Percentiles rank a stretch among this genome's conserved stretches.
Conservation (phyloP, 768 basidiomycete species). For the Termitomyces heimii region DNA sequence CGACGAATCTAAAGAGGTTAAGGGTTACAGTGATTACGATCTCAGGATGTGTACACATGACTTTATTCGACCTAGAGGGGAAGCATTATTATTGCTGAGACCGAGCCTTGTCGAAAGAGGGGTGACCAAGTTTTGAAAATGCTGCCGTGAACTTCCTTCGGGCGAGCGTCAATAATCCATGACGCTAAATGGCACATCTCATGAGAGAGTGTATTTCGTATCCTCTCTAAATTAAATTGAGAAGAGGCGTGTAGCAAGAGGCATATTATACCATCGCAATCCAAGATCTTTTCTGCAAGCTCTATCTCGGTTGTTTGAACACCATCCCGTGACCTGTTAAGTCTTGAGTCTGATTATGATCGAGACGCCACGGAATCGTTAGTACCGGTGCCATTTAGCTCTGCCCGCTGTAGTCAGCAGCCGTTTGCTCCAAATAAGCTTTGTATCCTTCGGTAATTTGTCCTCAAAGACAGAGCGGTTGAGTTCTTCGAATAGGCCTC, state of each 20-base stretch:
- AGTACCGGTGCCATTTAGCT: conserved; percentile 58
- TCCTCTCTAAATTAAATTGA: conserved; percentile 47
- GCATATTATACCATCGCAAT: conserved; percentile 54
- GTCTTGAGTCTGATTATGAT: conserved; percentile 4
- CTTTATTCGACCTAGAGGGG: conserved; percentile 52
- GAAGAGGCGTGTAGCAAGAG: neutral
- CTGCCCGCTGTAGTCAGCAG: conserved; percentile 64
- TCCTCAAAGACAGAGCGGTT: conserved; percentile 52
- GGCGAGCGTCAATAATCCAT: conserved; percentile 72
- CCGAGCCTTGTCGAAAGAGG: neutral
- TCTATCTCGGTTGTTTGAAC: conserved; percentile 61
- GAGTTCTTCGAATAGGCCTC: conserved; percentile 52
- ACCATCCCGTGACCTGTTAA: conserved; percentile 48
- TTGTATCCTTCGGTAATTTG: conserved; percentile 46
- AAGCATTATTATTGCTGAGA: neutral
- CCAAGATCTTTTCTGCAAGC: conserved; percentile 78
- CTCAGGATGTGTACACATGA: conserved; percentile 63
- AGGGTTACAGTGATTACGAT: conserved; percentile 61
- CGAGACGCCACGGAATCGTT: neutral
- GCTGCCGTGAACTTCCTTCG: conserved; percentile 68
- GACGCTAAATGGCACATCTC: conserved; percentile 92
- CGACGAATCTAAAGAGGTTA: neutral
- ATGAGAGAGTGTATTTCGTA: conserved; percentile 78
- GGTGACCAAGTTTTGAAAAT: conserved; percentile 66
- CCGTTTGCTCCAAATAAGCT: conserved; percentile 62